Evolutionary conservation across 73 alveolate species (phyloP).

Genomic region (Paramecium octaurelia): DNA sequence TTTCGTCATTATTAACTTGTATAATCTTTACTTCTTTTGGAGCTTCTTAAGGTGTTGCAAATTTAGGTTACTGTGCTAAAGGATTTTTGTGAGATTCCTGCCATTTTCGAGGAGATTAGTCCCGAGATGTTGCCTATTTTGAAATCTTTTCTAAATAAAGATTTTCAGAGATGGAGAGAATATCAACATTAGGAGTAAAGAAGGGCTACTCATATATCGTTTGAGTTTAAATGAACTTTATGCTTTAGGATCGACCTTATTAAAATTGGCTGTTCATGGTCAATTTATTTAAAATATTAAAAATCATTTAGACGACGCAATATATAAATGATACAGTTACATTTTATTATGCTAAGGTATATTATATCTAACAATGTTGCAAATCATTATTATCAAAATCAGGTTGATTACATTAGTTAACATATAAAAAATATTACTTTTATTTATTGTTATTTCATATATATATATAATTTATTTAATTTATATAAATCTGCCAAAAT

Average conservation of each 20-base stretch:
- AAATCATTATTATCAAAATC: not conserved
- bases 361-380: not conserved
- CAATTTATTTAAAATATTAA: not conserved
- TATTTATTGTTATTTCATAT: not conserved
- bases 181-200: not conserved
- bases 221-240: not conserved
- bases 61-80: not conserved
- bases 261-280: not conserved
- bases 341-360: not conserved
- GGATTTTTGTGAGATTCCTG: not conserved
- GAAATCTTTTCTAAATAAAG: not conserved
- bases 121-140: not conserved
- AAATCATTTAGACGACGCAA: not conserved
- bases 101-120: not conserved
- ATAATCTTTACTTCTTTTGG: not conserved
- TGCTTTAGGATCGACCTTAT: not conserved
- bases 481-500: not conserved
- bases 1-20: not conserved
- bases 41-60: not conserved
- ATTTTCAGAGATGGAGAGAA: slow-evolving; percentile 15
- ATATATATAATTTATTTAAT: not conserved
- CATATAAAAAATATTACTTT: not conserved
- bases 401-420: not conserved
- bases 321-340: not conserved
- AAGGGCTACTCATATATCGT: not conserved